Conservation (phyloP, 163 green algal genomes). For the Coccomyxa subellipsoidea region DNA sequence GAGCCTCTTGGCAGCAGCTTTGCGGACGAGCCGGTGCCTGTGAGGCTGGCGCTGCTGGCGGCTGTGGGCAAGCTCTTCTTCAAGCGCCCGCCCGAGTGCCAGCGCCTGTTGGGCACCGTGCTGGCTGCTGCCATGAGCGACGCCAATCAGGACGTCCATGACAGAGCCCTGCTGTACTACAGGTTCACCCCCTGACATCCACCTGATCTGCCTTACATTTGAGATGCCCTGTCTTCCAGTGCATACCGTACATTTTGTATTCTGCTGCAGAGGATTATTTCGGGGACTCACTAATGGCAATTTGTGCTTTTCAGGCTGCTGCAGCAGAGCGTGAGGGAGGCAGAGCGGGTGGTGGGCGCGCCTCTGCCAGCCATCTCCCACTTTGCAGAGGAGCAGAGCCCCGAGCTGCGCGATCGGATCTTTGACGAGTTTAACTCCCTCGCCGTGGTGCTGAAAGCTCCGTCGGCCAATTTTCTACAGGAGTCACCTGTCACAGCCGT, state of each 20-base stretch:
- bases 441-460: constrained; percentile 60
- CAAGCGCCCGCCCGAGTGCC: constrained; percentile 77
- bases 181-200: constrained; percentile 36
- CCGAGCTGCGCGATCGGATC: constrained; percentile 64
- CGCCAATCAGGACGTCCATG: constrained; percentile 77
- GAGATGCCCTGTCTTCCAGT: no score
- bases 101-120: constrained; percentile 62
- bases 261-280: background rate
- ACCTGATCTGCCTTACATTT: no score
- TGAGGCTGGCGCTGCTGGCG: constrained; percentile 64
- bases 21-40: constrained; percentile 40
- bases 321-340: constrained; percentile 51
- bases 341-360: constrained; percentile 46
- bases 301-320: constrained; percentile 54
- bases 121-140: constrained; percentile 67
- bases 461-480: constrained; percentile 38
- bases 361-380: constrained; percentile 32
- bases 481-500: background rate
- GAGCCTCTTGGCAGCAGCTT: constrained; percentile 70
- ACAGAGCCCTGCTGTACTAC: constrained; percentile 86
- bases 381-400: constrained; percentile 47
- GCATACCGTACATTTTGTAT: no score
- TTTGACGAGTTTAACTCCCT: constrained; percentile 96
- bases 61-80: constrained; percentile 87
- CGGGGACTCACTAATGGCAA: background rate